These are phyloP conservation scores for Raffaelea ambrosiae DNA, from an alignment of 2,329 filamentous ascomycete species.

Conservation along the genomic window DNA sequence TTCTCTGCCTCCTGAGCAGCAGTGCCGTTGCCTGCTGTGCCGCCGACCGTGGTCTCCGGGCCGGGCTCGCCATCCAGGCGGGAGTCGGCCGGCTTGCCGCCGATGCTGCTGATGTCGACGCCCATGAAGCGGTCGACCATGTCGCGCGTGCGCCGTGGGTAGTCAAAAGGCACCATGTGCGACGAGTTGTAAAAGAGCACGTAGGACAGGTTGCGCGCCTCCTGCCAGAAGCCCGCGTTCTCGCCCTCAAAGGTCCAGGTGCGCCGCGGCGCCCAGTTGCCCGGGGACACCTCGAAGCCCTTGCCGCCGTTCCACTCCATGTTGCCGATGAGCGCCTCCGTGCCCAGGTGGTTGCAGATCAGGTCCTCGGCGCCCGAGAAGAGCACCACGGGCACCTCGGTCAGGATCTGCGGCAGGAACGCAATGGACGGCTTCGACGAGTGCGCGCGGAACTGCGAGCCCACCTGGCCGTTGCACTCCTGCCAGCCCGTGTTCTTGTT, in stretches of 20 bases:
- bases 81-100: conserved; percentile 69
- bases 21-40: conserved; percentile 49
- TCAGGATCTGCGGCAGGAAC: conserved; percentile 69
- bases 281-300: conserved; percentile 81
- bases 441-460: conserved; percentile 57
- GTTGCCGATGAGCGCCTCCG: conserved; percentile 81
- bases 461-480: conserved; percentile 79
- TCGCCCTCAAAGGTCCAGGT: conserved; percentile 93
- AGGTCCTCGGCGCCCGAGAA: conserved; percentile 92
- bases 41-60: conserved; percentile 67
- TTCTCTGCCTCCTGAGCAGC: conserved; percentile 59
- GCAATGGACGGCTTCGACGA: conserved; percentile 66
- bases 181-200: conserved; percentile 91
- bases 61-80: conserved; percentile 80
- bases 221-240: conserved; percentile 83
- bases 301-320: conserved; percentile 87
- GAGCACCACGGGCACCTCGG: conserved; percentile 69
- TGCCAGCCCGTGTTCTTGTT: conserved; percentile 83
- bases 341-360: conserved; percentile 96
- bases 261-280: conserved; percentile 82
- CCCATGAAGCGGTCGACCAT: conserved; percentile 97
- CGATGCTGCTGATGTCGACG: conserved; percentile 84
- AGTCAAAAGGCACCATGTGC: conserved; percentile 98
- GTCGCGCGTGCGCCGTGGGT: conserved; percentile 75
- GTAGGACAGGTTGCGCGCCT: conserved; percentile 91